A percentile compares a stretch with the other conserved stretches of the same genome.
phyloP scores from a whole-genome alignment of 2,329 filamentous ascomycete genomes.

The Aureobasidium leucospermi region DNA sequence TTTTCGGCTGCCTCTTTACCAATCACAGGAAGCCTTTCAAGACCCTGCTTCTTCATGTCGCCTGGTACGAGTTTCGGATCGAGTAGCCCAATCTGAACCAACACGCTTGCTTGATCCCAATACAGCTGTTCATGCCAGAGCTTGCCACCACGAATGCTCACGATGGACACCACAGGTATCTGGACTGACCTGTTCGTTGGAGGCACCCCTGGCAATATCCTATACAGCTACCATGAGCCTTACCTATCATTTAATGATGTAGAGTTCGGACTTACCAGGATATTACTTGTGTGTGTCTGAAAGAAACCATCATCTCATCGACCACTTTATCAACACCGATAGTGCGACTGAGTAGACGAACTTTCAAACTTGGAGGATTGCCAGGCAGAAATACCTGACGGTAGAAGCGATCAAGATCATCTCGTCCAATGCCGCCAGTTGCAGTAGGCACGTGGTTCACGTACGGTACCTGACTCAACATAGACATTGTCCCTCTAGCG shows the following conservation, averaged over 20 bases:
- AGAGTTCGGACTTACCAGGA: slow-evolving; percentile 35
- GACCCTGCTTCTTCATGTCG: slow-evolving; percentile 32
- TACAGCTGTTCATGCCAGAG: slow-evolving; percentile 51
- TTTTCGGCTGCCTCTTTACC: slow-evolving; percentile 36
- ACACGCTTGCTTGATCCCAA: slow-evolving; percentile 53
- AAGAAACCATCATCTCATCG: slow-evolving; percentile 51
- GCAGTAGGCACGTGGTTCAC: slow-evolving; percentile 35
- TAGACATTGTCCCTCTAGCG: slow-evolving; percentile 22
- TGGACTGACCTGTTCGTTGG: slow-evolving; percentile 50
- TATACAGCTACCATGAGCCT: slow-evolving; percentile 27
- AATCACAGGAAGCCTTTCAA: slow-evolving; percentile 34
- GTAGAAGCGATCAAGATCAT: slow-evolving; percentile 45
- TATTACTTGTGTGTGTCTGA: slow-evolving; percentile 49
- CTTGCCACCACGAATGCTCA: slow-evolving; percentile 46
- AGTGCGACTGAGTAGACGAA: slow-evolving; percentile 49
- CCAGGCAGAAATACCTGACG: slow-evolving; percentile 48
- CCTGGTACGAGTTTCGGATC: slow-evolving; percentile 48
- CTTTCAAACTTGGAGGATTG: slow-evolving; percentile 46
- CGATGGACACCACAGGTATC: slow-evolving; percentile 49
- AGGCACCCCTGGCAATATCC: slow-evolving; percentile 50
- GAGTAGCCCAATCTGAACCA: slow-evolving; percentile 49
- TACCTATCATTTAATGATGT: no score
- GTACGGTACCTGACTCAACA: not conserved
- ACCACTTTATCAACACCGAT: slow-evolving; percentile 51
- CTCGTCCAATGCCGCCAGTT: slow-evolving; percentile 36